Evolutionary conservation across 2,329 filamentous ascomycete species (phyloP).

Genomic region (Aspergillus awamori): DNA sequence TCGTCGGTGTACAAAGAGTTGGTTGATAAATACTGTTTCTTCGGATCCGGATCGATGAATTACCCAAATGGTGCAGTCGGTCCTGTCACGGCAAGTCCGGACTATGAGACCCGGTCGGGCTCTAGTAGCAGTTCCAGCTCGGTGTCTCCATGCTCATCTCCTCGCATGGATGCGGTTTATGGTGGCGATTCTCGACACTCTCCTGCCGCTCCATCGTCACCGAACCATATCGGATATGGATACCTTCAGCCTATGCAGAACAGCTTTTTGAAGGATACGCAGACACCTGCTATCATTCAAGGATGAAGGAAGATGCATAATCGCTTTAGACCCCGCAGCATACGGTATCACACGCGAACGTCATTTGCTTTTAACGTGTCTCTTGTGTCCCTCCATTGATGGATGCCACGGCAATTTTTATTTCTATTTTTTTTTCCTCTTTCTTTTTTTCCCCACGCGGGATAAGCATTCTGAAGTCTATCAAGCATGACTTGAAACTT

Average conservation of each 20-base stretch:
- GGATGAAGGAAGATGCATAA: conserved; percentile 26
- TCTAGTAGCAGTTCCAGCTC: conserved; percentile 15
- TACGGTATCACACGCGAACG: neutral
- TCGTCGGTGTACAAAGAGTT: conserved; percentile 94
- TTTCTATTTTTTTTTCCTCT: neutral
- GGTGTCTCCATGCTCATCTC: conserved; percentile 29
- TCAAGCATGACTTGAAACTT: neutral
- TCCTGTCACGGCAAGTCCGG: conserved; percentile 2
- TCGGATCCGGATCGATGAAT: conserved; percentile 56
- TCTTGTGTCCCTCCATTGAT: neutral
- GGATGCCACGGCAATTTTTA: neutral
- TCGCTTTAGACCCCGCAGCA: neutral
- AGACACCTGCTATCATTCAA: conserved; percentile 48
- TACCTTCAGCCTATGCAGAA: conserved; percentile 46
- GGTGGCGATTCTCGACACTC: conserved; percentile 23
- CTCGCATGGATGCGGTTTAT: conserved; percentile 25
- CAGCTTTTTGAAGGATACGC: conserved; percentile 50
- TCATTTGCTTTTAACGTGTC: neutral
- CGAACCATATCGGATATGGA: conserved; percentile 45
- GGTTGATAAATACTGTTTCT: conserved; percentile 98
- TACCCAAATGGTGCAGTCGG: conserved; percentile 26
- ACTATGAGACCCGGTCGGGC: neutral
- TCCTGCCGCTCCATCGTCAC: conserved; percentile 36
- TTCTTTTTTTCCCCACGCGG: neutral
- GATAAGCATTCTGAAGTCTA: neutral